Evolutionary conservation across 768 basidiomycete species (phyloP).

Genomic region (Strobilomyces confusus): DNA sequence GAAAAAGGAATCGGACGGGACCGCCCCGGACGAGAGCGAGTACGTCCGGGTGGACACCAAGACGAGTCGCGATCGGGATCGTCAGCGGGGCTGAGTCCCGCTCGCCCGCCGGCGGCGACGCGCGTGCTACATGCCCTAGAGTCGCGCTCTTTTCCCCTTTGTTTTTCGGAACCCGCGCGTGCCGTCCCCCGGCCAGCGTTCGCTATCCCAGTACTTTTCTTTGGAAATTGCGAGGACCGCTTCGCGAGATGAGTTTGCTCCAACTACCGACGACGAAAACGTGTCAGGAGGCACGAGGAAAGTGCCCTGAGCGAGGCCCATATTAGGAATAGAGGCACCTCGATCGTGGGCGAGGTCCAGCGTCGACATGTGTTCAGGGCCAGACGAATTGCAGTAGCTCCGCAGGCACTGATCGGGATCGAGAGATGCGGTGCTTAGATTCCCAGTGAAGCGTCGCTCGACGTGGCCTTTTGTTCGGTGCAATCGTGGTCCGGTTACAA

Average conservation of each 20-base stretch:
- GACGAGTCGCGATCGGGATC: conserved; percentile 49
- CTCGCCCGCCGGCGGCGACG: background rate
- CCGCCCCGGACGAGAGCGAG: conserved; percentile 57
- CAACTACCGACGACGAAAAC: background rate
- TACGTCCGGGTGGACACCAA: conserved; percentile 82
- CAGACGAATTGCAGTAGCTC: no score
- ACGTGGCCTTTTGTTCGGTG: background rate
- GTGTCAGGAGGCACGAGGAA: background rate
- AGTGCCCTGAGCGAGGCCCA: background rate
- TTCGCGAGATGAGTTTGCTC: background rate
- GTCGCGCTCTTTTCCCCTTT: no score
- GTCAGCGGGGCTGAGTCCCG: conserved; percentile 21
- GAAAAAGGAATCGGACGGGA: conserved; percentile 52
- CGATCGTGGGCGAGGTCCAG: no score
- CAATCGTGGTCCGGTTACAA: background rate
- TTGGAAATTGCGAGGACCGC: background rate
- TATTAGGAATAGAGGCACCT: no score
- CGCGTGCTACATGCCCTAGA: no score
- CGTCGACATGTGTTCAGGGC: no score
- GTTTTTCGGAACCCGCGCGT: background rate
- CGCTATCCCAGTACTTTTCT: background rate
- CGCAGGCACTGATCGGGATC: no score
- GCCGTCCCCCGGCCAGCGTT: background rate
- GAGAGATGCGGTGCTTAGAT: no score
- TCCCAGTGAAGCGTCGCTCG: no score